Percentiles rank a stretch among this genome's conserved stretches.
These are phyloP conservation scores for Hypoxylon sp. DNA, from an alignment of 2,329 filamentous ascomycete species.

Conservation along the genomic window DNA sequence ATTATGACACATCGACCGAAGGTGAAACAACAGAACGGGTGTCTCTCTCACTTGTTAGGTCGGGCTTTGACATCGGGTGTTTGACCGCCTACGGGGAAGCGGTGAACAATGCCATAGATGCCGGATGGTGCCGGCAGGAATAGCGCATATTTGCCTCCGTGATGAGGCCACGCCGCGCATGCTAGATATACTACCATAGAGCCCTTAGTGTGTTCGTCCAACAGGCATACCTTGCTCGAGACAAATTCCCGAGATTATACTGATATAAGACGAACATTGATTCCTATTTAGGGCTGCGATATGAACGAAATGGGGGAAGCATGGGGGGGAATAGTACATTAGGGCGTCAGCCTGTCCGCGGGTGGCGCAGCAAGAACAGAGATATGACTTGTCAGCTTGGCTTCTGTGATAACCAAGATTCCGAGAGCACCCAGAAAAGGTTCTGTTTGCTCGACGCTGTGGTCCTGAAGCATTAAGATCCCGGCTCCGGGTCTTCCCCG, in stretches of 20 bases:
- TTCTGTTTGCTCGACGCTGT: conserved; percentile 42
- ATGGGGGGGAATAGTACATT: conserved; percentile 14
- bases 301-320: conserved; percentile 29
- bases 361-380: conserved; percentile 37
- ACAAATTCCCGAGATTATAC: conserved; percentile 6
- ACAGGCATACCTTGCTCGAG: conserved; percentile 13
- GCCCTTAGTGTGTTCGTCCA: conserved; percentile 23
- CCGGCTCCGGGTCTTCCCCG: conserved; percentile 45
- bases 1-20: conserved; percentile 18
- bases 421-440: conserved; percentile 24
- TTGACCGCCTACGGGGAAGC: conserved; percentile 41
- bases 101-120: conserved; percentile 43
- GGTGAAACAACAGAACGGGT: conserved; percentile 21
- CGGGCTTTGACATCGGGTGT: conserved; percentile 46
- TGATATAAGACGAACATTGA: conserved; percentile 24
- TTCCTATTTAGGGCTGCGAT: conserved; percentile 34
- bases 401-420: conserved; percentile 39
- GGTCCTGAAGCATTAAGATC: conserved; percentile 33
- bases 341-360: conserved; percentile 27
- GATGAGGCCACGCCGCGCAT: conserved; percentile 28
- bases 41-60: conserved; percentile 28
- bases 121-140: conserved; percentile 41
- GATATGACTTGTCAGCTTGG: conserved; percentile 42
- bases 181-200: conserved; percentile 31
- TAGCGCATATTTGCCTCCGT: conserved; percentile 39